phyloP scores from a whole-genome alignment of 805 yeast species.

The Jamesozyma rosinii region DNA sequence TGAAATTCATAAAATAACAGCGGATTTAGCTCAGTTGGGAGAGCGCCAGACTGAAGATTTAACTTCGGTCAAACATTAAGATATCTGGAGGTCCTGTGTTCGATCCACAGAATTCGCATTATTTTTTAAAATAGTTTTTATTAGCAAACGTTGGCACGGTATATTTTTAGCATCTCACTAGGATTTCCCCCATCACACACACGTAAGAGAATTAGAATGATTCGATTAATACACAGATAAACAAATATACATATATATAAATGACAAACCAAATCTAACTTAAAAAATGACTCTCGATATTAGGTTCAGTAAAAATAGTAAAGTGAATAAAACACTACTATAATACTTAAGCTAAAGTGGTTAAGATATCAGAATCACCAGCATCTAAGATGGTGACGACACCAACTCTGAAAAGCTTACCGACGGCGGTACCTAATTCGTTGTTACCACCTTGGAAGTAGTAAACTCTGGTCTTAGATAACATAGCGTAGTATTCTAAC shows the following conservation, averaged over 20 bases:
- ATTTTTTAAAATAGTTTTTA: too few species aligned
- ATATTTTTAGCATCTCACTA: too few species aligned
- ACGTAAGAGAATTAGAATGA: neutral
- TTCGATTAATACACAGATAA: neutral
- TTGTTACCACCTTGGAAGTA: conserved; percentile 99
- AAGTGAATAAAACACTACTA: conserved; percentile 1
- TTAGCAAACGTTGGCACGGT: too few species aligned
- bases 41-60: conserved; percentile 37
- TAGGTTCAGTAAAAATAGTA: neutral
- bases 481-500: conserved; percentile 99
- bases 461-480: conserved; percentile 91
- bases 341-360: conserved; percentile 40
- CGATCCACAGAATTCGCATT: conserved; percentile 70
- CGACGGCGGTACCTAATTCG: conserved; percentile 99
- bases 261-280: neutral
- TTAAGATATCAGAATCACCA: conserved; percentile 98
- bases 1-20: too few species aligned
- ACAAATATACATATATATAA: neutral
- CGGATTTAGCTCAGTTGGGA: conserved; percentile 39
- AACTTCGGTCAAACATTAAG: conserved; percentile 7
- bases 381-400: conserved; percentile 91
- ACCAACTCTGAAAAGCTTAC: conserved; percentile 99
- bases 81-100: conserved; percentile 73
- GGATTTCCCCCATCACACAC: too few species aligned
- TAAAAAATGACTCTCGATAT: neutral